A percentile compares a stretch with the other conserved stretches of the same genome.
Conservation (phyloP, 1,139 yeast species). For the Ogataea hybrid region DNA sequence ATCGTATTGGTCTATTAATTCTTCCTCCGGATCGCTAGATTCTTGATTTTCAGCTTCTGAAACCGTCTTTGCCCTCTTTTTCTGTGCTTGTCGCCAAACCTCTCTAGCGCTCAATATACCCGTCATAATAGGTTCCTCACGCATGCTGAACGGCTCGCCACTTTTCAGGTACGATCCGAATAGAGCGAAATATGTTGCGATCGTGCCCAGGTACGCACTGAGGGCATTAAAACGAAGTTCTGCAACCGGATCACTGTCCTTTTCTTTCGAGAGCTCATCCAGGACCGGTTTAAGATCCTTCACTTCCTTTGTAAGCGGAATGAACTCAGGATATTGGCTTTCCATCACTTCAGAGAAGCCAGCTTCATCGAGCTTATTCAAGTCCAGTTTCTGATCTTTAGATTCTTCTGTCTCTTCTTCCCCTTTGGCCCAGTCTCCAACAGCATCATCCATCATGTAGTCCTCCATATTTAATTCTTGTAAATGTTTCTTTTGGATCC, state of each 20-base stretch:
- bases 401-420: slow-evolving; percentile 28
- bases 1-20: slow-evolving; percentile 12
- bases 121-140: slow-evolving; percentile 88
- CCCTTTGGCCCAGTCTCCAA: slow-evolving; percentile 64
- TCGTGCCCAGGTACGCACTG: slow-evolving; percentile 71
- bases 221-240: slow-evolving; percentile 65
- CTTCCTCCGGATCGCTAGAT: slow-evolving; percentile 22
- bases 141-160: slow-evolving; percentile 66
- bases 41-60: slow-evolving; percentile 34
- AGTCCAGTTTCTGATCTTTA: slow-evolving; percentile 33
- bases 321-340: slow-evolving; percentile 78
- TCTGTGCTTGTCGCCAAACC: slow-evolving; percentile 79
- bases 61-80: slow-evolving; percentile 2
- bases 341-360: slow-evolving; percentile 50
- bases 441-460: slow-evolving; percentile 78
- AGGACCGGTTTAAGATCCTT: slow-evolving; percentile 45
- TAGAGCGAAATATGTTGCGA: slow-evolving; percentile 73
- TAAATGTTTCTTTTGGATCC: slow-evolving; percentile 83
- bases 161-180: slow-evolving; percentile 54
- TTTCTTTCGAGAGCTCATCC: slow-evolving; percentile 31
- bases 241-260: slow-evolving; percentile 36
- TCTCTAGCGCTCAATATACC: slow-evolving; percentile 77
- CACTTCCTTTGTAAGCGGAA: slow-evolving; percentile 72
- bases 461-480: slow-evolving; percentile 80
- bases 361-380: slow-evolving; percentile 38